Evolutionary conservation across 2,329 filamentous ascomycete species (phyloP), one percentile per base, ranked within the genome.

Genomic region (Xylaria digitata): DNA sequence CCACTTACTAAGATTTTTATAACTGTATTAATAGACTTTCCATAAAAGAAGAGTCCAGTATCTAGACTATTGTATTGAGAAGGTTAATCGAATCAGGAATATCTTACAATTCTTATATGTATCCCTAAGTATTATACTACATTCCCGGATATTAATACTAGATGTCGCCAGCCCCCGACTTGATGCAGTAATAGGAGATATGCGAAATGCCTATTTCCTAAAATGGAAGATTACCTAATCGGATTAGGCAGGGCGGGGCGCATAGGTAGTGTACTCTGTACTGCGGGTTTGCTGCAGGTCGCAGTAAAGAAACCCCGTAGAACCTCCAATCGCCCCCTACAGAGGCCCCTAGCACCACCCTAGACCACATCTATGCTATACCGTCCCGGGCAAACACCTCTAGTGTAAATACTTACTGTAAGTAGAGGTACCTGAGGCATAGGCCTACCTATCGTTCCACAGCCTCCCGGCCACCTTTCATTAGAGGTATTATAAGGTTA

Each of bases 381-480:
- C 46, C 21, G 45, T 9, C 8, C 4, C 13, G 4, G 45, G 21
- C n/a, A 50, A 5, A 26, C 32, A 34, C 48, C 26, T n/a, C n/a
- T n/a, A n/a, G n/a, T n/a, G n/a, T n/a, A n/a, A n/a, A n/a, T n/a
- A n/a, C n/a, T n/a, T n/a, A n/a, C n/a, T n/a, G n/a, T n/a, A 40
- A 9, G 37, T 40, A 40, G 13, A 40, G 37, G 37, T 13, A 40
- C 3, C 1, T 40, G 26, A 40, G 37, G 37, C 13, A 40, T 34
- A 34, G n/a, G n/a, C 26, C 26, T 26, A 37, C 34, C 34, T 11
- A 40, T 42, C 37, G 37, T 55, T 43, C 37, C 53, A 55, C 37
- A 19, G 50, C 50, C 30, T 23, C 42, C 60, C 45, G 52, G 60
- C 60, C 60, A 56, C 60, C 50, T 62, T 56, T 62, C 32, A 56